These are phyloP conservation scores for Acacia crassicarpa DNA, from an alignment of 306 rosid genomes.

Conservation along the genomic window DNA sequence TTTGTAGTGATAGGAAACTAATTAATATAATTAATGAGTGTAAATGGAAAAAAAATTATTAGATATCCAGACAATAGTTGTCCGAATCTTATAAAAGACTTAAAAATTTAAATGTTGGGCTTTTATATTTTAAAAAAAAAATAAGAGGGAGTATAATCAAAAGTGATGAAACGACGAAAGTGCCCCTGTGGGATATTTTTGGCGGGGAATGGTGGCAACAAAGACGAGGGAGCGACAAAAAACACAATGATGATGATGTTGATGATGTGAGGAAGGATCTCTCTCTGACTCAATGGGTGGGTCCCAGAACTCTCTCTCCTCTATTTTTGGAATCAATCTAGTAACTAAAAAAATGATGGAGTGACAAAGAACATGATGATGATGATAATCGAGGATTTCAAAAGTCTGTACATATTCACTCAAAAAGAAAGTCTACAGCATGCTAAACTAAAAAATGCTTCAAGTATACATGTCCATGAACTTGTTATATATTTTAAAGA, in stretches of 20 bases:
- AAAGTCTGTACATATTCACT: background rate
- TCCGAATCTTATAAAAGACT: no score
- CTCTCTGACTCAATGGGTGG: slow-evolving; percentile 32
- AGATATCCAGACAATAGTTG: no score
- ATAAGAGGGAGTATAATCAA: no score
- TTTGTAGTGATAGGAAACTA: background rate
- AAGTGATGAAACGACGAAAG: background rate
- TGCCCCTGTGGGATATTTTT: background rate
- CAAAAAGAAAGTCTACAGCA: background rate
- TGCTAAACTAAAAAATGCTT: background rate
- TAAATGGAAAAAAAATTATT: no score
- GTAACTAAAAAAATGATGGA: no score
- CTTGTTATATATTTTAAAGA: no score
- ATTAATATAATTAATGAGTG: no score
- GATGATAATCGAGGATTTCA: background rate
- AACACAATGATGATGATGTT: slow-evolving; percentile 30
- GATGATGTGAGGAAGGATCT: slow-evolving; percentile 32
- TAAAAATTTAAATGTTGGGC: no score
- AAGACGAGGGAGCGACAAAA: slow-evolving; percentile 30
- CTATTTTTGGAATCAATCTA: slow-evolving; percentile 63
- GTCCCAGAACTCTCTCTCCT: slow-evolving; percentile 26
- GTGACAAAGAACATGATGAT: no score
- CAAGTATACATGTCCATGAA: background rate
- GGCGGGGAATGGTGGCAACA: background rate
- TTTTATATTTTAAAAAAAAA: no score